phyloP scores from a whole-genome alignment of 2,329 filamentous ascomycete genomes.

The Diplodia scrobiculata region DNA sequence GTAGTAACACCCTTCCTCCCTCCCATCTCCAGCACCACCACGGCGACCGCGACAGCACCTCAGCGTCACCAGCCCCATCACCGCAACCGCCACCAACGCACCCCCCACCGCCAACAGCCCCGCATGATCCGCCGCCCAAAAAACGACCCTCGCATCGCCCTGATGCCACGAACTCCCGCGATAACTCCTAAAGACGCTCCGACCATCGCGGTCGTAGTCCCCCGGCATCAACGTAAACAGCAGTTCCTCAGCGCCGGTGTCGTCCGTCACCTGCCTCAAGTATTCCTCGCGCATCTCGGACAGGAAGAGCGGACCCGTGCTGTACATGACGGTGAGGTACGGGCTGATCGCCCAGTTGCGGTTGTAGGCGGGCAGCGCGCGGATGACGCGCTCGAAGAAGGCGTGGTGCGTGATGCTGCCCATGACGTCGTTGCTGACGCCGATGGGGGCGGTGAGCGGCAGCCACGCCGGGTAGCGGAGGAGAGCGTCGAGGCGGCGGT shows the following conservation, averaged over 20 bases:
- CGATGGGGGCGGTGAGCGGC: constrained; percentile 33
- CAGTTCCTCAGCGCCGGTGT: background rate
- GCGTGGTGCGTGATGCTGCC: constrained; percentile 34
- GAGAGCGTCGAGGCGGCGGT: constrained; percentile 32
- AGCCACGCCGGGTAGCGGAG: constrained; percentile 34
- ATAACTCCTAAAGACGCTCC: constrained; percentile 39
- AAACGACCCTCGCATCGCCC: constrained; percentile 36
- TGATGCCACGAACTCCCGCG: constrained; percentile 42
- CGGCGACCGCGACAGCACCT: background rate
- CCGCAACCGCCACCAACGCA: background rate
- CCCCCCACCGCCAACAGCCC: background rate
- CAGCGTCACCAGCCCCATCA: background rate
- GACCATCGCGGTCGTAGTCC: constrained; percentile 39
- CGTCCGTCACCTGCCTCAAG: constrained; percentile 22
- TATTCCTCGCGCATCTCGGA: constrained; percentile 37
- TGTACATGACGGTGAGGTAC: constrained; percentile 40
- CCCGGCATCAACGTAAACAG: constrained; percentile 35
- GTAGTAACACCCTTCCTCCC: background rate
- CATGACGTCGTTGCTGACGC: constrained; percentile 37
- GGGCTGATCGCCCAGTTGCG: constrained; percentile 34
- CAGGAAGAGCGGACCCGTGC: constrained; percentile 38
- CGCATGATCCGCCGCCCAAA: constrained; percentile 35
- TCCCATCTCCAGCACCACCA: background rate
- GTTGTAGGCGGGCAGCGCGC: constrained; percentile 31
- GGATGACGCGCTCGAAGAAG: constrained; percentile 34